Conservation (phyloP, 495 filamentous ascomycete species). For the Penicillium coprophilum region DNA sequence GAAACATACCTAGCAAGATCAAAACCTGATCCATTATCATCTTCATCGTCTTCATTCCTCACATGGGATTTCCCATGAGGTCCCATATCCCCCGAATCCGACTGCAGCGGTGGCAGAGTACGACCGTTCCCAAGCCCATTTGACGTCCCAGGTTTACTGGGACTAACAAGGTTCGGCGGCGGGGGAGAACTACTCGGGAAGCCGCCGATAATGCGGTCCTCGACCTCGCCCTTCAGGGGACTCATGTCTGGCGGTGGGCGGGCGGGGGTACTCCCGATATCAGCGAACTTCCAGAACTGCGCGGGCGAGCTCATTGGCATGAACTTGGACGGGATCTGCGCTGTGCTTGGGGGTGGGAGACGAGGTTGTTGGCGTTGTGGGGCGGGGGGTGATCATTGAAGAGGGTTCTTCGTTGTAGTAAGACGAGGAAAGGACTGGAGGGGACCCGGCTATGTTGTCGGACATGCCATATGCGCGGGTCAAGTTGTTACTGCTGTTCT, state of each 20-base stretch:
- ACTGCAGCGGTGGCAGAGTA: constrained; percentile 38
- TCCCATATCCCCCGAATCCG: constrained; percentile 24
- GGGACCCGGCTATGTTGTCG: constrained; percentile 60
- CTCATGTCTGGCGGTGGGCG: constrained; percentile 60
- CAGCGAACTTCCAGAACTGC: constrained; percentile 90
- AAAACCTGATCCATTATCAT: constrained; percentile 60
- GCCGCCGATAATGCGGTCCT: constrained; percentile 45
- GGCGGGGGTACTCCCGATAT: constrained; percentile 73
- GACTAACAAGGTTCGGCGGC: constrained; percentile 49
- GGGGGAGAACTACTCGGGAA: constrained; percentile 67
- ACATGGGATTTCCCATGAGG: constrained; percentile 5
- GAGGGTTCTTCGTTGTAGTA: constrained; percentile 57
- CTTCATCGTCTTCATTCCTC: constrained; percentile 39
- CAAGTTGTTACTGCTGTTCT: constrained; percentile 54
- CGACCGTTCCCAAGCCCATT: constrained; percentile 37
- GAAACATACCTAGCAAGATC: constrained; percentile 63
- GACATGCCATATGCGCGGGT: constrained; percentile 56
- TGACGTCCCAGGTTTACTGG: constrained; percentile 45
- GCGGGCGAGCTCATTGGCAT: constrained; percentile 94
- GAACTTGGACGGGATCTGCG: constrained; percentile 87
- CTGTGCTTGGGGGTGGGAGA: constrained; percentile 84
- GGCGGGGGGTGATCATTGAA: constrained; percentile 79
- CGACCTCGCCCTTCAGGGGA: constrained; percentile 54
- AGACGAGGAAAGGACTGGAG: constrained; percentile 68
- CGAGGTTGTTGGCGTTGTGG: constrained; percentile 78